A percentile compares a stretch with the other conserved stretches of the same genome.
phyloP scores from a whole-genome alignment of 2,329 filamentous ascomycete genomes.

The Bipolaris oryzae region DNA sequence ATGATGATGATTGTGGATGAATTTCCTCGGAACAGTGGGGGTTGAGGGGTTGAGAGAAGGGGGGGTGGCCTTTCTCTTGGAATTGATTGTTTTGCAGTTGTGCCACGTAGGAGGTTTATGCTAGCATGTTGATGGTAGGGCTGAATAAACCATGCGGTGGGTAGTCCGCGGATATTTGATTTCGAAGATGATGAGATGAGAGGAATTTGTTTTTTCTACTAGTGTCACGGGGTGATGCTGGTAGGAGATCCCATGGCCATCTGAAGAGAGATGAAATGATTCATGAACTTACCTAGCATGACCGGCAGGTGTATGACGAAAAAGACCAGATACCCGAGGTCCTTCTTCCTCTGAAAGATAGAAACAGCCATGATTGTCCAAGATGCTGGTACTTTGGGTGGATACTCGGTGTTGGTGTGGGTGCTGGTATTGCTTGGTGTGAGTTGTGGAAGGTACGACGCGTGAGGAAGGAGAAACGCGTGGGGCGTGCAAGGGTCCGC shows the following conservation, averaged over 20 bases:
- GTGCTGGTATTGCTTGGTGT: neutral
- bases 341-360: conserved; percentile 50
- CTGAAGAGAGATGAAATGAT: neutral
- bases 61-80: neutral
- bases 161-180: neutral
- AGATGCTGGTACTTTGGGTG: neutral
- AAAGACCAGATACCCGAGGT: conserved; percentile 62
- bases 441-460: neutral
- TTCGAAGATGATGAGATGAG: neutral
- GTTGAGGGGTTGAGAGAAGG: no score
- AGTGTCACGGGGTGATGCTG: neutral
- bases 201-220: neutral
- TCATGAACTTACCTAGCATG: conserved; percentile 58
- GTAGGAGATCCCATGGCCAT: neutral
- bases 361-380: conserved; percentile 28
- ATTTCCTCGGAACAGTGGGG: neutral
- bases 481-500: conserved; percentile 1
- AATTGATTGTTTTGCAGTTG: neutral
- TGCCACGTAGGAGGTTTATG: neutral
- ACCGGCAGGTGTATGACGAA: conserved; percentile 67
- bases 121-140: neutral
- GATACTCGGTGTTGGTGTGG: conserved; percentile 1
- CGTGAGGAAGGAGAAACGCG: neutral
- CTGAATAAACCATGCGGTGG: neutral
- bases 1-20: neutral